Conservation (phyloP, 2,329 filamentous ascomycete species). For the Ophioceras dolichostomum region DNA sequence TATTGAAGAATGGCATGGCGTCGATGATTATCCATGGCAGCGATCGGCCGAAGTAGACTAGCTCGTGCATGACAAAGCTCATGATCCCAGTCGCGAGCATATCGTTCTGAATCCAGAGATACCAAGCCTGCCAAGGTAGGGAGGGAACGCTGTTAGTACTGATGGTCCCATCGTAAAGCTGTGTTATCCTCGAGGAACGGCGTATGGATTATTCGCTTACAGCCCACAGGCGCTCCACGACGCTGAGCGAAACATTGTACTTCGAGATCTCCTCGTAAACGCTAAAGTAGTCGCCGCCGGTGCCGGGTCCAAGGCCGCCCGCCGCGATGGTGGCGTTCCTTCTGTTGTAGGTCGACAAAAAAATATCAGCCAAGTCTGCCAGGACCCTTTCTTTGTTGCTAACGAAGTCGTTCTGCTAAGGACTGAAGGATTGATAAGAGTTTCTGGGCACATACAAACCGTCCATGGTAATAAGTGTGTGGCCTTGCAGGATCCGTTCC, state of each 20-base stretch:
- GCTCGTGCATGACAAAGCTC: constrained; percentile 92
- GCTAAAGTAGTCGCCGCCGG: constrained; percentile 39
- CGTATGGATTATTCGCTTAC: constrained; percentile 26
- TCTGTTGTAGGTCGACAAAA: too few species aligned
- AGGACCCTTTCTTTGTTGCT: too few species aligned
- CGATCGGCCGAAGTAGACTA: constrained; percentile 85
- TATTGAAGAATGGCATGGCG: constrained; percentile 72
- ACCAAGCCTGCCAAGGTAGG: constrained; percentile 54
- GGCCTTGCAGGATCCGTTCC: too few species aligned
- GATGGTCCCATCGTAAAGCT: too few species aligned
- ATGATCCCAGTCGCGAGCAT: constrained; percentile 92
- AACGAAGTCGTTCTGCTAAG: too few species aligned
- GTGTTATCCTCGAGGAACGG: neutral
- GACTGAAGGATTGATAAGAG: too few species aligned
- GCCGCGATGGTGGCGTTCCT: constrained; percentile 33
- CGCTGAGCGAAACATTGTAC: constrained; percentile 76
- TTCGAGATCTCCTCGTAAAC: constrained; percentile 53
- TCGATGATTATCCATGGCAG: constrained; percentile 92
- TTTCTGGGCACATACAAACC: too few species aligned
- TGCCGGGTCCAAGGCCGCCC: constrained; percentile 31
- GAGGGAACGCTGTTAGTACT: constrained; percentile 6
- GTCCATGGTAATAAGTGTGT: too few species aligned
- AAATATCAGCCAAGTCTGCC: too few species aligned
- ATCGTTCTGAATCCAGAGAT: constrained; percentile 97
- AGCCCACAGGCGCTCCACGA: constrained; percentile 81